phyloP scores from a whole-genome alignment of 257 asterid species.

The Petunia axillaris region DNA sequence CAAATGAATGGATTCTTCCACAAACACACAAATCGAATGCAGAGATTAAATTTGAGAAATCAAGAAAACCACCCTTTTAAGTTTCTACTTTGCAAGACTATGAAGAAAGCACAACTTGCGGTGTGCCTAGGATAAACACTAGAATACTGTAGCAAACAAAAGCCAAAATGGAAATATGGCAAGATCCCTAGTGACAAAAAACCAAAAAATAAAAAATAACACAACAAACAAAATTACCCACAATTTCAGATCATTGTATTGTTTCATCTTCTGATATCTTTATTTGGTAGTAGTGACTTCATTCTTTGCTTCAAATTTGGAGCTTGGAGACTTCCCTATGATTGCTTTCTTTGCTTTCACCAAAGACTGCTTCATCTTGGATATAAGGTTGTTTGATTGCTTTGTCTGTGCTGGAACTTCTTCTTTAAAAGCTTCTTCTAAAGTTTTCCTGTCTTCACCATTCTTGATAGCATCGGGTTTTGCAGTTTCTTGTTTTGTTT shows the following conservation, averaged over 20 bases:
- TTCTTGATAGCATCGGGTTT: conserved; percentile 27
- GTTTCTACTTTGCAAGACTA: conserved; percentile 36
- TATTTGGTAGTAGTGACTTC: conserved; percentile 32
- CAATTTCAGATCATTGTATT: conserved; percentile 19
- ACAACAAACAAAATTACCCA: conserved; percentile 43
- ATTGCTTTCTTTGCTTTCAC: conserved; percentile 94
- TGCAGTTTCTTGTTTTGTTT: conserved; percentile 34
- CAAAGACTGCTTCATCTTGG: conserved; percentile 83
- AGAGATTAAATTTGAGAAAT: conserved; percentile 30
- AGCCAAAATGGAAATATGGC: not conserved
- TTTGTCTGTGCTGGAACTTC: conserved; percentile 59
- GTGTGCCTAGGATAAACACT: conserved; percentile 33
- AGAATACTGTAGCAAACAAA: not conserved
- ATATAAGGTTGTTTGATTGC: conserved; percentile 61
- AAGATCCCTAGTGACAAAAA: conserved; percentile 23
- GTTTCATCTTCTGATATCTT: conserved; percentile 33
- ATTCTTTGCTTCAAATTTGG: conserved; percentile 56
- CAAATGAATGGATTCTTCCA: conserved; percentile 44
- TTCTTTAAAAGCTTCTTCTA: conserved; percentile 41
- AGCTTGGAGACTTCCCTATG: conserved; percentile 68
- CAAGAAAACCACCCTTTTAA: not conserved
- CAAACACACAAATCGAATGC: conserved; percentile 51
- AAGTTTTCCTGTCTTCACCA: too few species aligned
- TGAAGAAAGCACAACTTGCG: conserved; percentile 29
- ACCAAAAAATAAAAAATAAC: conserved; percentile 47